Evolutionary conservation across 306 rosid genomes (phyloP).

Genomic region (Quercus rubra): DNA sequence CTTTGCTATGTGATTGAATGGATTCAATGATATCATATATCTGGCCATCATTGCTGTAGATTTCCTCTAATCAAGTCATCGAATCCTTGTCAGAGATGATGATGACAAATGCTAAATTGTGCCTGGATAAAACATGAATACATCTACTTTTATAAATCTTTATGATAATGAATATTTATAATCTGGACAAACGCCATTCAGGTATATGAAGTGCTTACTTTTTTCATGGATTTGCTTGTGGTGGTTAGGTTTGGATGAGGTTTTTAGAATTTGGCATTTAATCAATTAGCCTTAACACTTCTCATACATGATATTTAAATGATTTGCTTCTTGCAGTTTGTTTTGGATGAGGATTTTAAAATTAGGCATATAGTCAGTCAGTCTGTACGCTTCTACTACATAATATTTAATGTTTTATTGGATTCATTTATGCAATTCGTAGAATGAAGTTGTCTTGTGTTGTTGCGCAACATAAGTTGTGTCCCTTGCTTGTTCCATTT

Average conservation of each 20-base stretch:
- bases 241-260: not conserved
- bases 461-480: not conserved
- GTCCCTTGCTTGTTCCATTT: slow-evolving; percentile 11
- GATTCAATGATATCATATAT: not conserved
- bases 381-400: not conserved
- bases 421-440: not conserved
- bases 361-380: not conserved
- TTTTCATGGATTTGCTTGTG: not conserved
- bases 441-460: not conserved
- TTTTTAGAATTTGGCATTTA: not conserved
- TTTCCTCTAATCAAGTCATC: not conserved
- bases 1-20: not conserved
- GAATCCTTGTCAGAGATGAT: not conserved
- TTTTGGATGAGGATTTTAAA: not conserved
- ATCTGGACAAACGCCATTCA: not conserved
- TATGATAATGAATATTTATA: not conserved
- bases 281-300: no score
- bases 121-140: not conserved
- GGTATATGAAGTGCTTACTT: not conserved
- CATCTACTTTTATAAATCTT: not conserved
- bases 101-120: not conserved
- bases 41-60: not conserved
- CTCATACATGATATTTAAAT: not conserved
- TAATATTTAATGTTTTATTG: not conserved
- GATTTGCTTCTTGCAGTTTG: not conserved